Percentiles rank a stretch among this genome's conserved stretches.
Conservation (phyloP, 768 basidiomycete genomes). For the Suillus decipiens region DNA sequence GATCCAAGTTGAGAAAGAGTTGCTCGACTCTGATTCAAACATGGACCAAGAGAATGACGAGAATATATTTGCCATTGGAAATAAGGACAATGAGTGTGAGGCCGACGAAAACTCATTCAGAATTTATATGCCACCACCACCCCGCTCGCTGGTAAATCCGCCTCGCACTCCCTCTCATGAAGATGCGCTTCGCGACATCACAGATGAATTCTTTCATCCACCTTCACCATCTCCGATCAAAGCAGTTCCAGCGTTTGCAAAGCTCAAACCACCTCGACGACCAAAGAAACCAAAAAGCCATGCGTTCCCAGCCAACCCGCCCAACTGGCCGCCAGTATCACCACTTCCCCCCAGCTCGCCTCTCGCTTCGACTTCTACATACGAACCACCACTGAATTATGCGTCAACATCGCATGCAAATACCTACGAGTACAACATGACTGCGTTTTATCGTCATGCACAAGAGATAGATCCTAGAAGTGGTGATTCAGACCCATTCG, state of each 20-base stretch:
- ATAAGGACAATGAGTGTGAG: constrained; percentile 2
- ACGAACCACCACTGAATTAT: constrained; percentile 11
- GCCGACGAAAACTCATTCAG: constrained; percentile 19
- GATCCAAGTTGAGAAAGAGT: background rate
- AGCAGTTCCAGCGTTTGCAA: constrained; percentile 13
- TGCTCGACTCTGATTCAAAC: background rate
- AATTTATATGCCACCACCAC: constrained; percentile 10
- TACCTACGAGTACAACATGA: constrained; percentile 22
- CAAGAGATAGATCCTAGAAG: constrained; percentile 13
- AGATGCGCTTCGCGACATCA: constrained; percentile 33
- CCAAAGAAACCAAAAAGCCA: constrained; percentile 35
- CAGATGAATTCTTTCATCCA: constrained; percentile 37
- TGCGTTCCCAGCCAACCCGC: constrained; percentile 33
- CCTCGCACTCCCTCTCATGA: constrained; percentile 26
- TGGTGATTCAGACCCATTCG: constrained; percentile 53
- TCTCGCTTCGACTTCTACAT: constrained; percentile 24
- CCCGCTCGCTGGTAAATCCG: constrained; percentile 16
- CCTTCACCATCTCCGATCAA: constrained; percentile 33
- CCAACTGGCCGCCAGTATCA: constrained; percentile 34
- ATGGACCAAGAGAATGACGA: constrained; percentile 10
- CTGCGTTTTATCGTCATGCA: constrained; percentile 22
- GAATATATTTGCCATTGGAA: constrained; percentile 8
- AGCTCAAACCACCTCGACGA: constrained; percentile 30
- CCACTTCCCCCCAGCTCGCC: constrained; percentile 38
- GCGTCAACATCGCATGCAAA: constrained; percentile 9